Evolutionary conservation across 2,329 filamentous ascomycete genomes (phyloP).

Genomic region (Colletotrichum sp.): DNA sequence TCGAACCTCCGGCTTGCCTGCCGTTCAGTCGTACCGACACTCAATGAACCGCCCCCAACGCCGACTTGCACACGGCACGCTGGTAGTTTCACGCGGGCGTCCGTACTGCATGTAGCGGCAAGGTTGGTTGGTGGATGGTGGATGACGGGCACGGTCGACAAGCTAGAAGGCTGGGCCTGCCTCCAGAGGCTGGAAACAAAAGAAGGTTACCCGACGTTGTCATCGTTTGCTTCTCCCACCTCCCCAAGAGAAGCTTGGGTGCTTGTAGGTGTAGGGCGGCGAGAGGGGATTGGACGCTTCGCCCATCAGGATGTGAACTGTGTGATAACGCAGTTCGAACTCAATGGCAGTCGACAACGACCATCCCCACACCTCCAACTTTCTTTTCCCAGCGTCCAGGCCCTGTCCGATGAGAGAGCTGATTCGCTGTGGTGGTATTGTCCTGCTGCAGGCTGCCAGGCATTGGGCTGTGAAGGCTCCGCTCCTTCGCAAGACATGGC

Average conservation of each 20-base stretch:
- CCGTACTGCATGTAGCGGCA: background rate
- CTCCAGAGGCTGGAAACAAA: constrained; percentile 10
- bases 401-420: background rate
- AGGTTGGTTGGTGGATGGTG: background rate
- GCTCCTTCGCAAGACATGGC: background rate
- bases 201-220: constrained; percentile 10
- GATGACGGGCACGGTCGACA: background rate
- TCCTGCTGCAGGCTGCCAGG: background rate
- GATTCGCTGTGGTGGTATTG: background rate
- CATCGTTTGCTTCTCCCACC: constrained; percentile 2
- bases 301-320: background rate
- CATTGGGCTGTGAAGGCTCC: background rate
- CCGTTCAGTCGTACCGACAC: background rate
- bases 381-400: background rate
- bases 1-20: background rate
- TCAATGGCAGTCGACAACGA: background rate
- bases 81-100: constrained; percentile 12
- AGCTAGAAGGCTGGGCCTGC: constrained; percentile 1
- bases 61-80: background rate
- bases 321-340: background rate
- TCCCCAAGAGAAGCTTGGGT: background rate
- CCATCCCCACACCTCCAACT: constrained; percentile 1
- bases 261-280: constrained; percentile 8
- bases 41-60: background rate
- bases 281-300: constrained; percentile 3